These are phyloP conservation scores for Biscutella laevigata DNA, from an alignment of 441 rosid genomes.

Conservation along the genomic window DNA sequence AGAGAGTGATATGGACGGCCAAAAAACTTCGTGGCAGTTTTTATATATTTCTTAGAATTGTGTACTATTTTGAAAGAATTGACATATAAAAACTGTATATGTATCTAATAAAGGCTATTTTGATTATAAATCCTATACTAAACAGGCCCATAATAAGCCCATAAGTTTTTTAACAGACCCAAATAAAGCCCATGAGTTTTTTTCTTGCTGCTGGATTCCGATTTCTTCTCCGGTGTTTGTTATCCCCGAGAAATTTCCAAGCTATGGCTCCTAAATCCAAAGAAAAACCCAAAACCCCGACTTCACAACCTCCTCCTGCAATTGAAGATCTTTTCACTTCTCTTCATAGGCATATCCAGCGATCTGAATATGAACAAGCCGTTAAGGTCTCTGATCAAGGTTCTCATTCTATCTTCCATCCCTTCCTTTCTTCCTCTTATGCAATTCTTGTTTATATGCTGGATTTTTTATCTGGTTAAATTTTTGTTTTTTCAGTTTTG, in stretches of 20 bases:
- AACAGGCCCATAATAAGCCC: too few relatives aligned
- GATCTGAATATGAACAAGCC: constrained; percentile 54
- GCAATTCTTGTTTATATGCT: background rate
- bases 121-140: too few relatives aligned
- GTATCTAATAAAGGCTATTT: too few relatives aligned
- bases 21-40: too few relatives aligned
- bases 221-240: constrained; percentile 2
- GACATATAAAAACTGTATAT: too few relatives aligned
- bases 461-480: background rate
- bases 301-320: constrained; percentile 55
- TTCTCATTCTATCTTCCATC: constrained; percentile 10
- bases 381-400: constrained; percentile 77
- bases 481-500: constrained; percentile 37
- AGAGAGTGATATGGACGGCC: background rate
- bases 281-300: constrained; percentile 40
- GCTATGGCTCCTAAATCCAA: constrained; percentile 70
- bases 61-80: too few relatives aligned
- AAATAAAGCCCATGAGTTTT: too few relatives aligned
- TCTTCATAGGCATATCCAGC: constrained; percentile 55
- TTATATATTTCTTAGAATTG: too few relatives aligned
- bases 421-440: background rate
- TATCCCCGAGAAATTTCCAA: background rate
- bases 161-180: too few relatives aligned
- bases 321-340: constrained; percentile 81
- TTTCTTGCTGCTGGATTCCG: too few relatives aligned